These are phyloP conservation scores for Tolypocladium endophyticum DNA, from an alignment of 2,329 filamentous ascomycete genomes.

Conservation along the genomic window DNA sequence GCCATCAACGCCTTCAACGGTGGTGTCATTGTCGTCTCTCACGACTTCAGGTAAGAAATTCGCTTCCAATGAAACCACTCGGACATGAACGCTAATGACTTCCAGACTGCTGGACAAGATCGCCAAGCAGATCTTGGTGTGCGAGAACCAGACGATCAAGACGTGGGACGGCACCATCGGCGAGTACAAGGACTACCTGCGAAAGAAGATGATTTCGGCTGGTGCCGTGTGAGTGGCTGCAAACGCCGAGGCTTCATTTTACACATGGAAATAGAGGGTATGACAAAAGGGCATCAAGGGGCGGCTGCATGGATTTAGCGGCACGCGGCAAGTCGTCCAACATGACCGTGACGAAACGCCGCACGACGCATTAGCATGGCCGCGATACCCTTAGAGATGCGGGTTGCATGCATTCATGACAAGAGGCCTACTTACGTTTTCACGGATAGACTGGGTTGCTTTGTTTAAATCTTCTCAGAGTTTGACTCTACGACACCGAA, in stretches of 20 bases:
- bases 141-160: constrained; percentile 91
- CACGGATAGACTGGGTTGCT: constrained; percentile 21
- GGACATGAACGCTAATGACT: neutral
- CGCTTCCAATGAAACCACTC: no score
- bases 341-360: constrained; percentile 9
- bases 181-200: constrained; percentile 95
- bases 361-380: constrained; percentile 16
- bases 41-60: constrained; percentile 88
- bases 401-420: constrained; percentile 13
- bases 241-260: constrained; percentile 9
- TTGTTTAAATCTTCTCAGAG: constrained; percentile 8
- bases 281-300: constrained; percentile 6
- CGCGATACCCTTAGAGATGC: constrained; percentile 19
- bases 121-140: constrained; percentile 98
- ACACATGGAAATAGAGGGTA: constrained; percentile 13
- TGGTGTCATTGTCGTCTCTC: constrained; percentile 94
- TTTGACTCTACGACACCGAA: constrained; percentile 5
- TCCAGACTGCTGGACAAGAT: constrained; percentile 92
- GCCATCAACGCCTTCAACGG: constrained; percentile 94
- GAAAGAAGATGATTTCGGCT: constrained; percentile 93
- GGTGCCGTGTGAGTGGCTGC: constrained; percentile 64
- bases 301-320: constrained; percentile 5
- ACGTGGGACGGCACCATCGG: constrained; percentile 83
- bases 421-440: constrained; percentile 11
- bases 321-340: constrained; percentile 8